Base-by-base conservation (phyloP, 345 rosid species). In the Eucalyptus albens region DNA sequence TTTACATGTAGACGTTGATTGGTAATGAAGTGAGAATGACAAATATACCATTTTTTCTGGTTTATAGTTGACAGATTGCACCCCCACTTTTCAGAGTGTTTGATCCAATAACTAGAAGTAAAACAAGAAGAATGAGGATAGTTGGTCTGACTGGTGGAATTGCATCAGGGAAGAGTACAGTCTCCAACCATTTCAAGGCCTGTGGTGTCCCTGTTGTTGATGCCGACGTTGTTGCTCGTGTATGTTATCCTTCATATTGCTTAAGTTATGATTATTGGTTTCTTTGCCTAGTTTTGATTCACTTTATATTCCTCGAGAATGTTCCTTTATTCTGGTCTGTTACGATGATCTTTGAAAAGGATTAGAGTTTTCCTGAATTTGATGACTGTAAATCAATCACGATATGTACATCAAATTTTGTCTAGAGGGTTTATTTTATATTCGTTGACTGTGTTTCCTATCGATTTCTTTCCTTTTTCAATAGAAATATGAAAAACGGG, bases 81-180 rank as follows among this genome's bases (percentile, higher is more conserved):
- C 24, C 85, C 47, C 47, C 27, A 77, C 85, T 21, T 22, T 77
- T 77, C 47, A 21, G 27, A 77, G 85, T 6, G 29, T 77, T 77
- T 21, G 85, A 77, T 11, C 47, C 5, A 3, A 86, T 49, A 86
- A 55, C 88, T 33, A 15, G 86, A 16, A 44, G 40, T 42, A 17
- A 87, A 49, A n/a, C 22, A 80, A 59, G 69, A 53, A 91, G 89
- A 47, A 96, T 96, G 99, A 94, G 99, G 92, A 90, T 96, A 40
- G 97, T 96, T 0, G 98, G 99, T 33, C 90, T 97, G 89, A 97
- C 98, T 2, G 99, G 99, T 85, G 99, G 98, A 89, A 97, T 97
- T 82, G 94, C 97, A 5, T 97, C 98, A 1, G 99, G 99, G 77
- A 97, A 97, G 94, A 97, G 98, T 88, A 96, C 98, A 3, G 97